phyloP scores from a whole-genome alignment of 2,329 filamentous ascomycete species.

The Beauveria sp. region DNA sequence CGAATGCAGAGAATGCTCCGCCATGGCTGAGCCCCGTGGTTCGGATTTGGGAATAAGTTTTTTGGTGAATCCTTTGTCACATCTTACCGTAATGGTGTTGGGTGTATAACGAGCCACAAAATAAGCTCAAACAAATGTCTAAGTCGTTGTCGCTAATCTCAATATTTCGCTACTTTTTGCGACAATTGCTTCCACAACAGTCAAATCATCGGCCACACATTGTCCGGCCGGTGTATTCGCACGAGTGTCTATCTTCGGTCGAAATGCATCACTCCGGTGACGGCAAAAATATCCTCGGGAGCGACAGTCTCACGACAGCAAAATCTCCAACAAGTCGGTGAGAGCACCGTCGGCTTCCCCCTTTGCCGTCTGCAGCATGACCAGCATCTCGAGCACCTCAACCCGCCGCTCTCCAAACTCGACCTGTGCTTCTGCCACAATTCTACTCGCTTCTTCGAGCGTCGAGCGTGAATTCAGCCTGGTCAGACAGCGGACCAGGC shows the following conservation, averaged over 20 bases:
- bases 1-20: neutral
- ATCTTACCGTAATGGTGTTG: no score
- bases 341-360: neutral
- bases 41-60: no score
- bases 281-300: neutral
- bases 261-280: neutral
- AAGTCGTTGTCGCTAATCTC: neutral
- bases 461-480: neutral
- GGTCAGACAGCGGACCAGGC: neutral
- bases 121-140: no score
- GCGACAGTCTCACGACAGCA: neutral
- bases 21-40: no score
- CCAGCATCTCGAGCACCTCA: constrained; percentile 2
- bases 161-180: neutral
- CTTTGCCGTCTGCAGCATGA: neutral
- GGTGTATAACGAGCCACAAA: no score
- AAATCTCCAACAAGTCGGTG: neutral
- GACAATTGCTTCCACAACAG: neutral
- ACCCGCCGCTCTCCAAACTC: neutral
- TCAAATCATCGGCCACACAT: neutral
- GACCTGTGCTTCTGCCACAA: neutral
- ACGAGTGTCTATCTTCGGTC: neutral
- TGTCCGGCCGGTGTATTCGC: neutral
- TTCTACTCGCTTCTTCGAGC: neutral
- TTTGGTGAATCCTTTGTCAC: no score